Evolutionary conservation across 306 rosid genomes (phyloP).

Genomic region (Dalbergia oliveri): DNA sequence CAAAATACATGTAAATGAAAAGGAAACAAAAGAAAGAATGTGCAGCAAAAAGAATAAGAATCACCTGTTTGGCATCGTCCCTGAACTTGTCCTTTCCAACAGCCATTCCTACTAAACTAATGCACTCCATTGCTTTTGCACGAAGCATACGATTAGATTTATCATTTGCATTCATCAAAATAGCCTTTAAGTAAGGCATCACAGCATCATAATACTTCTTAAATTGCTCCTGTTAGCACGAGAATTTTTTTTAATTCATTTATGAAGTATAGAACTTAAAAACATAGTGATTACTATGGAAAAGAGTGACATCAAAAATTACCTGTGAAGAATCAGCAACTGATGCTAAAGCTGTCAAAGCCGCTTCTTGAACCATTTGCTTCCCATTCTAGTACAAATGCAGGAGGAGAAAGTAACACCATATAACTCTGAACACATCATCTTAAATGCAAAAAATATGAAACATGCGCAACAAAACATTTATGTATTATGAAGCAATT

Average conservation of each 20-base stretch:
- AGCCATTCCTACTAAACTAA: slow-evolving; percentile 99
- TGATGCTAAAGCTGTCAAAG: slow-evolving; percentile 80
- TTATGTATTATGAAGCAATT: slow-evolving; percentile 11
- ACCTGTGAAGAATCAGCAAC: slow-evolving; percentile 92
- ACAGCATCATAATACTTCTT: slow-evolving; percentile 90
- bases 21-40: slow-evolving; percentile 5
- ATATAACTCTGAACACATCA: slow-evolving; percentile 3
- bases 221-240: slow-evolving; percentile 67
- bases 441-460: slow-evolving; percentile 29
- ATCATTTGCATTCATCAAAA: slow-evolving; percentile 93
- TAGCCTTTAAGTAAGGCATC: slow-evolving; percentile 92
- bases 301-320: slow-evolving; percentile 26
- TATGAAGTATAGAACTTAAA: slow-evolving; percentile 17
- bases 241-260: slow-evolving; percentile 9
- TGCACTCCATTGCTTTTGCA: slow-evolving; percentile 99
- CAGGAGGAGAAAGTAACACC: neutral
- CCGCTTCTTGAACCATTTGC: slow-evolving; percentile 84
- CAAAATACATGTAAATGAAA: neutral
- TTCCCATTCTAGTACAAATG: slow-evolving; percentile 63
- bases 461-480: slow-evolving; percentile 5
- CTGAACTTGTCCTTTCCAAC: slow-evolving; percentile 98
- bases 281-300: neutral
- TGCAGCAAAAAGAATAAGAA: neutral
- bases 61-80: slow-evolving; percentile 97
- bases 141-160: slow-evolving; percentile 97